A percentile compares a stretch with the other conserved stretches of the same genome.
Conservation (phyloP, 176 grass and related monocot genomes). For the Cocos nucifera region DNA sequence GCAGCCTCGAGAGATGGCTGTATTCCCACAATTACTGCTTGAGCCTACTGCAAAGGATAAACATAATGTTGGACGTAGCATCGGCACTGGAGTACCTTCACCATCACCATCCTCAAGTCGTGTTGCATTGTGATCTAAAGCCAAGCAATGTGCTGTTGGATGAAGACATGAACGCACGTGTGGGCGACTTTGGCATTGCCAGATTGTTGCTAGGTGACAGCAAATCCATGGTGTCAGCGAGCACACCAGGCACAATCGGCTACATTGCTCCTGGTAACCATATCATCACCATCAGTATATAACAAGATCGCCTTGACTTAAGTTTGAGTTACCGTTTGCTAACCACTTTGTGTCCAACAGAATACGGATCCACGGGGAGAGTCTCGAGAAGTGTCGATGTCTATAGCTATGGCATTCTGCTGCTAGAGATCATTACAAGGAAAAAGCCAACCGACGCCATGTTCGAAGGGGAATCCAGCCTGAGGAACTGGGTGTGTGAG, state of each 20-base stretch:
- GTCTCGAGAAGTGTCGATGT: constrained; percentile 21
- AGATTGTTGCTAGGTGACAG: constrained; percentile 10
- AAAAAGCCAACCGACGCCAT: constrained; percentile 17
- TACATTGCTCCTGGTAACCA: constrained; percentile 24
- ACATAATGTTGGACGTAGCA: constrained; percentile 10
- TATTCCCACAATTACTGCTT: constrained; percentile 4
- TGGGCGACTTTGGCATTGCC: constrained; percentile 22
- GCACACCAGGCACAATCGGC: constrained; percentile 15
- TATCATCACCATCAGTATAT: neutral
- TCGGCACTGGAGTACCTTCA: constrained; percentile 19
- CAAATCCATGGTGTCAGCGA: constrained; percentile 11
- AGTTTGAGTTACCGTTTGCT: too few species aligned
- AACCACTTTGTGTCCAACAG: neutral
- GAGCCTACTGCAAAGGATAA: constrained; percentile 16
- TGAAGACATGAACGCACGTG: constrained; percentile 24
- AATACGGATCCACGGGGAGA: constrained; percentile 12
- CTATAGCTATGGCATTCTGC: constrained; percentile 22
- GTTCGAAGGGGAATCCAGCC: constrained; percentile 19
- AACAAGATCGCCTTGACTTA: too few species aligned
- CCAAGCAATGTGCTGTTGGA: constrained; percentile 26
- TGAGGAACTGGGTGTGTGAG: constrained; percentile 23
- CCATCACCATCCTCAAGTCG: constrained; percentile 18
- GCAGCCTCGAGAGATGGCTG: constrained; percentile 22
- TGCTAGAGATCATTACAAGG: constrained; percentile 17
- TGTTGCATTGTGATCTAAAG: constrained; percentile 25